Evolutionary conservation across 1,139 yeast genomes (phyloP).

Genomic region (Yamadazyma pseudoaaseri): DNA sequence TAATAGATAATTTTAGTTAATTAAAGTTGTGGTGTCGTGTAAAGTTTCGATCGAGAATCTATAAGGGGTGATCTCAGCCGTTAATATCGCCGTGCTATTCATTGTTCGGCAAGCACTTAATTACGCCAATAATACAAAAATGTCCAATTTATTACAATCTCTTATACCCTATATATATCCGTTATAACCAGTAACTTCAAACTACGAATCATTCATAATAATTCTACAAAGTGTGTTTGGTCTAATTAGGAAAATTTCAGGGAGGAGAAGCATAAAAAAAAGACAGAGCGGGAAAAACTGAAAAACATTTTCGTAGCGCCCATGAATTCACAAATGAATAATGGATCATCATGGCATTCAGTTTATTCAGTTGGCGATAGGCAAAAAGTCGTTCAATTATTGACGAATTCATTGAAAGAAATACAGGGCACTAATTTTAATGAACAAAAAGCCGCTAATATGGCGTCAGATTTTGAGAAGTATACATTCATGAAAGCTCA

Average conservation of each 20-base stretch:
- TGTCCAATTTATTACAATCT: no score
- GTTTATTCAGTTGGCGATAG: constrained; percentile 40
- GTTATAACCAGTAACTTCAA: no score
- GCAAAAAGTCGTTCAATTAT: constrained; percentile 42
- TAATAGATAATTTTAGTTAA: no score
- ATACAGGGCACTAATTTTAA: constrained; percentile 37
- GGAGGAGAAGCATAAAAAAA: constrained; percentile 2
- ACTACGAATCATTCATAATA: no score
- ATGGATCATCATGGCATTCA: constrained; percentile 37
- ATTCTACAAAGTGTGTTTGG: no score
- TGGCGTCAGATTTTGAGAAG: constrained; percentile 49
- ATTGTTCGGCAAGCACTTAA: no score
- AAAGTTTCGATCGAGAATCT: no score
- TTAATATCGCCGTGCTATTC: no score
- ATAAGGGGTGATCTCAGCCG: no score
- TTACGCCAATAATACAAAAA: no score
- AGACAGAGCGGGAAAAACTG: not conserved
- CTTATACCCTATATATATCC: no score
- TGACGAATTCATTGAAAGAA: constrained; percentile 40
- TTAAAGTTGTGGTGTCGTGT: no score
- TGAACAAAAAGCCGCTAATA: constrained; percentile 36
- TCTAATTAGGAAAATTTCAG: not conserved
- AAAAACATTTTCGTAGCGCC: not conserved
- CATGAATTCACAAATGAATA: constrained; percentile 5
- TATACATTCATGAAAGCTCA: constrained; percentile 39